phyloP scores from a whole-genome alignment of 306 rosid species.

The Mimosa pudica region DNA sequence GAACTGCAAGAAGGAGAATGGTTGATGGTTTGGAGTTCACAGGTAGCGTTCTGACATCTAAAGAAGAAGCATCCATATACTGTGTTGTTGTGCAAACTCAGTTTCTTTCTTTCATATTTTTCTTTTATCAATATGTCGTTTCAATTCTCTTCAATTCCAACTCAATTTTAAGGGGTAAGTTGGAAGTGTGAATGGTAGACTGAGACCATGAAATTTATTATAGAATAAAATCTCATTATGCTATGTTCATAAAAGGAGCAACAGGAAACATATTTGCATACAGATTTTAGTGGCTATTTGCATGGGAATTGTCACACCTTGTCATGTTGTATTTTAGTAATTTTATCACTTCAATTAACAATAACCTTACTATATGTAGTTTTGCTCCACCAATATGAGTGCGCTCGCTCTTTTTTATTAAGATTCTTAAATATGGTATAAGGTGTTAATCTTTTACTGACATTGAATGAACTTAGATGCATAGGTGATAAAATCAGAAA shows the following conservation, averaged over 20 bases:
- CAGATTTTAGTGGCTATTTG: background rate
- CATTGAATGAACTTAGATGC: background rate
- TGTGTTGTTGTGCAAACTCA: background rate
- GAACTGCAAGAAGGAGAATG: conserved; percentile 88
- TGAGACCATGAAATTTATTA: background rate
- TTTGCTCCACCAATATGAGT: background rate
- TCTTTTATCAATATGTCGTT: background rate
- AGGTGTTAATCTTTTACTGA: background rate
- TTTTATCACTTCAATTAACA: background rate
- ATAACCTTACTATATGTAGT: background rate
- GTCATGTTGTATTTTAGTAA: background rate
- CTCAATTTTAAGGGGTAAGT: background rate
- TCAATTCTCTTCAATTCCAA: background rate
- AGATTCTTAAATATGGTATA: conserved; percentile 2
- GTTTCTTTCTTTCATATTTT: background rate
- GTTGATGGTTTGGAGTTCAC: conserved; percentile 95
- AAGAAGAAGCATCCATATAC: background rate
- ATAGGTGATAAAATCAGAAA: background rate
- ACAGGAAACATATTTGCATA: background rate
- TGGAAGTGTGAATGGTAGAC: background rate
- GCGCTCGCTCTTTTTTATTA: background rate
- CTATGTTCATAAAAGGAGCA: background rate
- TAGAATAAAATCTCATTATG: background rate
- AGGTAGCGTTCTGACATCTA: conserved; percentile 53
- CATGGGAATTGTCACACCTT: conserved; percentile 3